phyloP scores from a whole-genome alignment of 306 rosid species.

The Quercus robur region DNA sequence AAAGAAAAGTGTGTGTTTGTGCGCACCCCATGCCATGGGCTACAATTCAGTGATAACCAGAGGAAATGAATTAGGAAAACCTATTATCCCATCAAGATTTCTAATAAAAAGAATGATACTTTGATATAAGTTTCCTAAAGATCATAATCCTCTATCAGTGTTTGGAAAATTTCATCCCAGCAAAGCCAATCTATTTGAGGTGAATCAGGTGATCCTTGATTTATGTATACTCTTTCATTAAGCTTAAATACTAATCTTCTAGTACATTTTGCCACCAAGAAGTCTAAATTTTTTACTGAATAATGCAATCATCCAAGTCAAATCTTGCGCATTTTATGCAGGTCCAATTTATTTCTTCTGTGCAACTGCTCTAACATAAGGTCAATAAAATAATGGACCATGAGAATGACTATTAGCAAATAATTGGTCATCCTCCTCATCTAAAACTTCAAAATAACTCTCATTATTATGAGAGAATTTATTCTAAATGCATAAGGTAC shows the following conservation, averaged over 20 bases:
- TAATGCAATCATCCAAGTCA: too few species aligned
- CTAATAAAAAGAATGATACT: not conserved
- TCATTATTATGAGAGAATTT: too few species aligned
- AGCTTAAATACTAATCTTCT: too few species aligned
- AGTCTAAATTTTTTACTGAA: not conserved
- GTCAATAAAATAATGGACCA: too few species aligned
- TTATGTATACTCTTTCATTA: not conserved
- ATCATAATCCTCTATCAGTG: not conserved
- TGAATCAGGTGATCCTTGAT: not conserved
- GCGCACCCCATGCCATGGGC: not conserved
- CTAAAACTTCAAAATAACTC: too few species aligned
- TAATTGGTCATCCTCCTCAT: too few species aligned
- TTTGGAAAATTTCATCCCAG: not conserved
- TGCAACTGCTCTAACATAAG: too few species aligned
- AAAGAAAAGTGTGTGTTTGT: not conserved
- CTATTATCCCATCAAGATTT: not conserved
- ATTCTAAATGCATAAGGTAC: too few species aligned
- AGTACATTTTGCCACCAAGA: too few species aligned
- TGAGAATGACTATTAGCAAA: too few species aligned
- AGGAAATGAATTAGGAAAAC: not conserved
- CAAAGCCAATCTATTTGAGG: not conserved
- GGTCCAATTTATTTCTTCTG: too few species aligned
- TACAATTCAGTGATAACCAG: constrained; percentile 22
- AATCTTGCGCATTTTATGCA: too few species aligned
- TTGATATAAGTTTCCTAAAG: not conserved